Evolutionary conservation across 2,329 filamentous ascomycete species (phyloP).

Genomic region (Didymella pinodella): DNA sequence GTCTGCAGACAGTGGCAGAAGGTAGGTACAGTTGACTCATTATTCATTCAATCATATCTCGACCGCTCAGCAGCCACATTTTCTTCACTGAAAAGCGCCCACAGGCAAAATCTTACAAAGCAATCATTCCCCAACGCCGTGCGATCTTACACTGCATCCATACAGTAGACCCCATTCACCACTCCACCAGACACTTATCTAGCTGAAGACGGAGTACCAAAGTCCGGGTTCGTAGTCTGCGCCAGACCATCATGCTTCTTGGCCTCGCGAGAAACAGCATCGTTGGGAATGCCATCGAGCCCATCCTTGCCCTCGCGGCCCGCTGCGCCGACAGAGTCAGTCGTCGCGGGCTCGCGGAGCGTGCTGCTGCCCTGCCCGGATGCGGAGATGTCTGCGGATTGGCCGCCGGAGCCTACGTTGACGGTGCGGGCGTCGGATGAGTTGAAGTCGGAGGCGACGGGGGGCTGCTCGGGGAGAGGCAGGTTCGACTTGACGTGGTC

Average conservation of each 20-base stretch:
- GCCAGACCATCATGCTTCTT: constrained; percentile 53
- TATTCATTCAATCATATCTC: constrained; percentile 18
- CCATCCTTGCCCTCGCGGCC: constrained; percentile 70
- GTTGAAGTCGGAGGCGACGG: constrained; percentile 79
- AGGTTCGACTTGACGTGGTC: constrained; percentile 75
- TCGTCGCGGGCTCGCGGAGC: constrained; percentile 57
- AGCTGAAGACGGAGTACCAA: constrained; percentile 9
- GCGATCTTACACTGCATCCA: constrained; percentile 17
- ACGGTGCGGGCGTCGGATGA: constrained; percentile 73
- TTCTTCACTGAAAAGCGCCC: constrained; percentile 15
- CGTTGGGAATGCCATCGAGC: constrained; percentile 64
- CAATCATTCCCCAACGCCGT: constrained; percentile 23
- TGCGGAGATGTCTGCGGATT: constrained; percentile 51
- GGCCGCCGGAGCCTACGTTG: constrained; percentile 71
- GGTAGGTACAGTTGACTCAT: neutral
- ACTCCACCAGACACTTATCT: constrained; percentile 2
- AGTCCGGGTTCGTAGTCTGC: constrained; percentile 47
- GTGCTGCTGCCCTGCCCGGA: constrained; percentile 52
- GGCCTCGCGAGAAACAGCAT: constrained; percentile 62
- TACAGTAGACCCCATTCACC: constrained; percentile 5
- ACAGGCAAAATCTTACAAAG: neutral
- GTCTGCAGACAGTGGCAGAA: neutral
- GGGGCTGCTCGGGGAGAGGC: constrained; percentile 79
- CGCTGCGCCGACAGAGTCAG: constrained; percentile 59
- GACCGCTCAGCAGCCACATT: constrained; percentile 24